These are phyloP conservation scores for Tulasnella sp. DNA, from an alignment of 768 basidiomycete species.

Conservation along the genomic window DNA sequence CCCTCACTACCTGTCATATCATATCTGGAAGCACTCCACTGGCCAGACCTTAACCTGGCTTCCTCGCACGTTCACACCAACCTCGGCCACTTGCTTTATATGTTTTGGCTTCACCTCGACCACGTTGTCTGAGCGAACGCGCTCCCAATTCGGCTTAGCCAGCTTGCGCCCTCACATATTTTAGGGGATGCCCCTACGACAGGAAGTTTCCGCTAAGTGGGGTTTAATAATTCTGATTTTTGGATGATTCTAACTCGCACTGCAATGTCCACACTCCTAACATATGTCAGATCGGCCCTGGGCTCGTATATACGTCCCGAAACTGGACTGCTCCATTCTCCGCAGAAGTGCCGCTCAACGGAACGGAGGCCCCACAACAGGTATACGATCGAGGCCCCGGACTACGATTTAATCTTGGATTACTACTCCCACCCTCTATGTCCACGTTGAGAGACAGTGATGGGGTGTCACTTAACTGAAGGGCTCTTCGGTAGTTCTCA, in stretches of 20 bases:
- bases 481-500: neutral
- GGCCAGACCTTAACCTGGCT: slow-evolving; percentile 5
- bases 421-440: neutral
- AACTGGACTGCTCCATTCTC: neutral
- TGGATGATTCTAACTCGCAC: slow-evolving; percentile 1
- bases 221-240: slow-evolving; percentile 11
- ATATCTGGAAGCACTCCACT: slow-evolving; percentile 13
- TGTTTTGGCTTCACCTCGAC: slow-evolving; percentile 7
- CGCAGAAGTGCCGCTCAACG: neutral
- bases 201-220: neutral
- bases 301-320: neutral
- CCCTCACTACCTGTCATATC: slow-evolving; percentile 12
- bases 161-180: neutral
- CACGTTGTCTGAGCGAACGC: neutral
- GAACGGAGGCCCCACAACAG: neutral
- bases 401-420: neutral
- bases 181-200: neutral
- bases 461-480: neutral
- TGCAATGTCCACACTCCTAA: neutral
- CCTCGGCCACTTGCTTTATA: slow-evolving; percentile 1
- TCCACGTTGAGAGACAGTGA: neutral
- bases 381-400: neutral
- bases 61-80: neutral
- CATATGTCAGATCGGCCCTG: neutral
- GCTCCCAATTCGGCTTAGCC: neutral